Evolutionary conservation across 2,329 filamentous ascomycete genomes (phyloP).

Genomic region (Alternaria consortialis): DNA sequence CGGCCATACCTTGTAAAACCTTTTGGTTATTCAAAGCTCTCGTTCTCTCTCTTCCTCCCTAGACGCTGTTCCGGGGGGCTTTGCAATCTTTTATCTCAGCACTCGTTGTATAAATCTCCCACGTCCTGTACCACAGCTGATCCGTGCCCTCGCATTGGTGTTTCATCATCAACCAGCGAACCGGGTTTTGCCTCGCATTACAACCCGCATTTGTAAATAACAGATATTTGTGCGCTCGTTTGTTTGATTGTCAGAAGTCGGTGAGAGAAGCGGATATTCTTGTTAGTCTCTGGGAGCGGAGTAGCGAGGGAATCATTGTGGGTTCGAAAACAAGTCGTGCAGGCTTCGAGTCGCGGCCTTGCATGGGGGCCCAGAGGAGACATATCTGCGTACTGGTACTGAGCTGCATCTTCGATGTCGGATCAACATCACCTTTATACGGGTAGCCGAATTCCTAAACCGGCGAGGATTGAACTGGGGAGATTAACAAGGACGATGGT

Average conservation of each 20-base stretch:
- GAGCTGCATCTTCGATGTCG: neutral
- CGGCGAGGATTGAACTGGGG: neutral
- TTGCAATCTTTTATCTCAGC: neutral
- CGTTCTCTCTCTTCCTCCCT: neutral
- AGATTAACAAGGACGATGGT: conserved; percentile 8
- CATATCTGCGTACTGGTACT: neutral
- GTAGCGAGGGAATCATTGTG: neutral
- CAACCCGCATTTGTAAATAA: neutral
- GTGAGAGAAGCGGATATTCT: neutral
- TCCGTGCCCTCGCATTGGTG: conserved; percentile 19
- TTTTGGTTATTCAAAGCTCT: neutral
- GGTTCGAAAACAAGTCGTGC: neutral
- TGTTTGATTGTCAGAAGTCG: neutral
- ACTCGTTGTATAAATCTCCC: neutral
- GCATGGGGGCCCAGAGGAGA: neutral
- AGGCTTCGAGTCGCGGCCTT: neutral
- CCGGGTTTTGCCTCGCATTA: neutral
- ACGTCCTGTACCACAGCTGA: conserved; percentile 7
- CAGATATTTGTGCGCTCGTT: neutral
- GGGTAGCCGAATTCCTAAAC: neutral
- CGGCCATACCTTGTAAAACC: neutral
- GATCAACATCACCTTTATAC: neutral
- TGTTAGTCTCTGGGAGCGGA: neutral
- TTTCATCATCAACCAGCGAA: conserved; percentile 12
- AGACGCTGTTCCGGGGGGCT: neutral